phyloP scores from a whole-genome alignment of 2,329 filamentous ascomycete species.

The Alternaria solani region DNA sequence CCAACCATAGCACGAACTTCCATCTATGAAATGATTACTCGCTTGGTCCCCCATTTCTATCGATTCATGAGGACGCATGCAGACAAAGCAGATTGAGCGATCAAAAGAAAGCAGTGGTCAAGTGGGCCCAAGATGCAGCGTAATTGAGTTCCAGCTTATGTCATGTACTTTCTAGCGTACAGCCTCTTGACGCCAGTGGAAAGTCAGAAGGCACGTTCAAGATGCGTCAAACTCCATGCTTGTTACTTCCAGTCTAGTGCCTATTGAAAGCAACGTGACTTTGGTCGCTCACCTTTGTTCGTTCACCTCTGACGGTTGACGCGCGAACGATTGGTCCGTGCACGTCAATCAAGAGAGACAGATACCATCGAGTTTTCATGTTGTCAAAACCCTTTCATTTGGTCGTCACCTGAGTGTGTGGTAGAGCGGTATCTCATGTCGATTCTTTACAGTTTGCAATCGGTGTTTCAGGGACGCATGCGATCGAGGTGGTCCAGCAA shows the following conservation, averaged over 20 bases:
- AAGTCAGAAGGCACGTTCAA: not conserved
- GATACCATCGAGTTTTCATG: not conserved
- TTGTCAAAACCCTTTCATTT: not conserved
- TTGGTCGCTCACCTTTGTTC: not conserved
- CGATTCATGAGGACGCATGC: not conserved
- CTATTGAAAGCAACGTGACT: not conserved
- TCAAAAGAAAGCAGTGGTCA: not conserved
- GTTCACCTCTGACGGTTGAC: not conserved
- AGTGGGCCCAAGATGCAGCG: not conserved
- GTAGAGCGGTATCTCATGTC: not conserved
- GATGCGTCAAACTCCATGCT: too few relatives aligned
- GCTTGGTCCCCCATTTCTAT: not conserved
- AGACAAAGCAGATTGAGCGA: not conserved
- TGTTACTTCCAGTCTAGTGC: not conserved
- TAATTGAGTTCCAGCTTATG: constrained; percentile 1
- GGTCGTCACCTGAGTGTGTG: not conserved
- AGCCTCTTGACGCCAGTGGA: not conserved
- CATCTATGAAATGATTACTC: not conserved
- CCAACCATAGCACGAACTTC: not conserved
- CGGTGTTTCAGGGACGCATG: constrained; percentile 22
- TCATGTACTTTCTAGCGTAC: not conserved
- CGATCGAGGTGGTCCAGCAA: constrained; percentile 19
- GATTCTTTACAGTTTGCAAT: not conserved
- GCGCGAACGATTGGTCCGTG: constrained; percentile 17
- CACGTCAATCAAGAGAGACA: not conserved